These are phyloP conservation scores for Mycosphaerella sp. DNA, from an alignment of 2,329 filamentous ascomycete genomes.

Conservation along the genomic window DNA sequence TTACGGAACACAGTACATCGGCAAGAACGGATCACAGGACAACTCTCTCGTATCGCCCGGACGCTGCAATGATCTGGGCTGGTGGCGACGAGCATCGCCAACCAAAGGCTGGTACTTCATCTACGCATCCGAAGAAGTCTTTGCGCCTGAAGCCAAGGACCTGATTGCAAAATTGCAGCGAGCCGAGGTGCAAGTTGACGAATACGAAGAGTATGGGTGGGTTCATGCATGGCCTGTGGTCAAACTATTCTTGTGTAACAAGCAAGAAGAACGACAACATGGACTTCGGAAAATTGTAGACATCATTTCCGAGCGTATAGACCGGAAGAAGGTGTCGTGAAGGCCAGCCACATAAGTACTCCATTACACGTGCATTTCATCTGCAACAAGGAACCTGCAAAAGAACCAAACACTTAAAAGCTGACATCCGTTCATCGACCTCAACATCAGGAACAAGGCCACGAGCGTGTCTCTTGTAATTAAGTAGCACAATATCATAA, in stretches of 20 bases:
- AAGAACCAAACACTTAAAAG: no score
- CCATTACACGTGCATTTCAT: no score
- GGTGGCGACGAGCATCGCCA: conserved; percentile 64
- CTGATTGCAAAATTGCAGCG: conserved; percentile 53
- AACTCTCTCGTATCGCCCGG: conserved; percentile 65
- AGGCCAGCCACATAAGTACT: no score
- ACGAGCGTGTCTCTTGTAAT: no score
- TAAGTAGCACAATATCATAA: no score
- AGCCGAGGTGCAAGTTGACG: conserved; percentile 50
- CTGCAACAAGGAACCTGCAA: no score
- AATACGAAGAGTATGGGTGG: conserved; percentile 56
- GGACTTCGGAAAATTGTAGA: conserved; percentile 44
- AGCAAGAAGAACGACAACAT: conserved; percentile 41
- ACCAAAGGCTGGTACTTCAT: conserved; percentile 61
- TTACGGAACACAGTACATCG: conserved; percentile 66
- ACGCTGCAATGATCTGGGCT: conserved; percentile 56
- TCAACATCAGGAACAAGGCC: no score
- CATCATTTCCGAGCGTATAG: conserved; percentile 20
- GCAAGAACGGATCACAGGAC: conserved; percentile 43
- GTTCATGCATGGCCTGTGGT: conserved; percentile 83
- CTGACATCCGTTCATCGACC: no score
- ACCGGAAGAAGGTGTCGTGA: conserved; percentile 13
- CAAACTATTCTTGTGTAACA: conserved; percentile 50
- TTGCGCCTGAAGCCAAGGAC: conserved; percentile 62
- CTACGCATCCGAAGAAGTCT: conserved; percentile 72